Conservation (phyloP, 2,329 filamentous ascomycete genomes). For the Ceratocystis alfenasii region DNA sequence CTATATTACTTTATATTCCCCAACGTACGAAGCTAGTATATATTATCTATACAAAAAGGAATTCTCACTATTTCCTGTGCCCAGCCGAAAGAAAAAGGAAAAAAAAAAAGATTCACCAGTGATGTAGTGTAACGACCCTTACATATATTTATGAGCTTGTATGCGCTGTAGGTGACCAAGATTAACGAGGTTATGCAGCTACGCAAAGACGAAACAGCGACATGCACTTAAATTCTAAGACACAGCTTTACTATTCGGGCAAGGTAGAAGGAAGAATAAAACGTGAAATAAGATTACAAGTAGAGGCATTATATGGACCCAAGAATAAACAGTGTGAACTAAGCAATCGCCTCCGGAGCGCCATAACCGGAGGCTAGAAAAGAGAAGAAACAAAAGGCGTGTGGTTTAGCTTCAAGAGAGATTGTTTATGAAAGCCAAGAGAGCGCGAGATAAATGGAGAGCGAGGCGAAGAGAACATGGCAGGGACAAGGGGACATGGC, state of each 20-base stretch:
- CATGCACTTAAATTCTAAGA: not conserved
- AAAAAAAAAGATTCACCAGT: too few species aligned
- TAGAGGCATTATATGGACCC: not conserved
- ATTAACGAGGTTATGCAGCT: too few species aligned
- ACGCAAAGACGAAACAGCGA: not conserved
- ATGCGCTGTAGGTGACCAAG: too few species aligned
- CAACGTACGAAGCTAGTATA: too few species aligned
- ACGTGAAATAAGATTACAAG: not conserved
- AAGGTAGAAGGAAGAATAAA: not conserved
- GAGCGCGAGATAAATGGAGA: not conserved
- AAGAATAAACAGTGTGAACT: not conserved
- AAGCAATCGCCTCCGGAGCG: not conserved
- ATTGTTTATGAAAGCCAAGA: not conserved
- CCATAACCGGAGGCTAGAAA: not conserved
- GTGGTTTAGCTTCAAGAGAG: not conserved
- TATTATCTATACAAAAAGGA: not conserved
- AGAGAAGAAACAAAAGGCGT: too few species aligned
- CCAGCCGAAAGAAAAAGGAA: too few species aligned
- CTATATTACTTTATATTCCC: not conserved
- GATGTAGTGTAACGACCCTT: too few species aligned
- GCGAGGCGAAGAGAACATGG: not conserved
- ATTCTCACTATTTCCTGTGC: not conserved
- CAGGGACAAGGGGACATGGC: not conserved
- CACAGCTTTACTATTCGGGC: not conserved
- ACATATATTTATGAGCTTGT: too few species aligned